Base-by-base conservation (phyloP, 345 rosid genomes). In the Chamaenerion angustifolium region DNA sequence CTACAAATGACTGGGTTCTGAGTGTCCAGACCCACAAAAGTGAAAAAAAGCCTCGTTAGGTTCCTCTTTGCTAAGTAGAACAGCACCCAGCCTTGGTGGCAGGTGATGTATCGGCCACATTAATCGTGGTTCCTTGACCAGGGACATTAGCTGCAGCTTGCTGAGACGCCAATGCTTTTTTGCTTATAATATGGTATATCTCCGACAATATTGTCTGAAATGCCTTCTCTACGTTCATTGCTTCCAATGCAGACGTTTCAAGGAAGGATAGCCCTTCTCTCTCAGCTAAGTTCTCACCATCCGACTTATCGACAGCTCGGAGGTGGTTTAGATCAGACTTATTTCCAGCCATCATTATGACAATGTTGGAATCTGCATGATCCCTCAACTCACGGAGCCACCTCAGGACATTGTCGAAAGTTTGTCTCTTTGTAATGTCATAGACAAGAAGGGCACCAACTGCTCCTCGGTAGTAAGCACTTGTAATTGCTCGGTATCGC, bases 381-480 rank as follows among this genome's bases (percentile, higher is more conserved):
- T 78, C 85, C 65, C 85, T 72, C 64, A 81, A 61, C 46, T 83
- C 88, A 1, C 85, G 88, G 12, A 83, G 67, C 94, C 94, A 83
- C 67, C 83, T 72, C 40, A 66, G 68, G 53, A 63, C 79, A 58
- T 78, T 81, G 40, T 77, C 84, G 45, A 83, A 80, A 25, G 87
- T 83, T 65, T 77, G 82, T 68, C 80, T 80, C 77, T 80, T 83
- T 60, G 93, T 83, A 49, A 83, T 75, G 65, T 83, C 93, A 19
- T 83, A 83, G 45, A 83, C 93, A 42, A 83, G 80, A 41, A 83
- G 80, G 1, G 93, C 93, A 16, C 87, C 93, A 1, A 80, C 88
- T 23, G 88, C 88, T 23, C 94, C 94, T 67, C 88, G 65, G 63
- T 83, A 81, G 62, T 81, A 83, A 53, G 85, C 85, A 46, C 78